phyloP scores from a whole-genome alignment of 192 early-diverging fungal genomes.

The Dispira parvispora region DNA sequence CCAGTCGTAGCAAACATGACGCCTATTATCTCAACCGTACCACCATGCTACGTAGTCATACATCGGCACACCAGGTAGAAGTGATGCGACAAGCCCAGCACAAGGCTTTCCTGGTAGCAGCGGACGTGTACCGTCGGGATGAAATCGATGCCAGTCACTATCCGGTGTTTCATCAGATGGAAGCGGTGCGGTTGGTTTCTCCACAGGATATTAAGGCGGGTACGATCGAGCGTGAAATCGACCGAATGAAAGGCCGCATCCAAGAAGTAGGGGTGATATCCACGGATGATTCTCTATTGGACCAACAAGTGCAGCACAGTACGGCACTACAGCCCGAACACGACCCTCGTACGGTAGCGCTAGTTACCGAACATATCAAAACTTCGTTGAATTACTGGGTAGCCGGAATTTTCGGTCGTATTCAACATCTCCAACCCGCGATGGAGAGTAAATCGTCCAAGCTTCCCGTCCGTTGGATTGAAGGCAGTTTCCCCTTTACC shows the following conservation, averaged over 20 bases:
- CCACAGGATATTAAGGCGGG: conserved; percentile 16
- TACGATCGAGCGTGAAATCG: conserved; percentile 8
- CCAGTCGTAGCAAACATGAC: conserved; percentile 62
- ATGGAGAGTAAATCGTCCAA: not conserved
- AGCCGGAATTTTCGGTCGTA: conserved; percentile 37
- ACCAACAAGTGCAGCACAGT: conserved; percentile 14
- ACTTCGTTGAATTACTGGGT: conserved; percentile 73
- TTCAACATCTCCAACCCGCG: not conserved
- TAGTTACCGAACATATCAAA: conserved; percentile 54
- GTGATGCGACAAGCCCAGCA: conserved; percentile 26
- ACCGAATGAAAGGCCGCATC: not conserved
- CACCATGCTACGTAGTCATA: conserved; percentile 77
- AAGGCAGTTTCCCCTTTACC: conserved; percentile 91
- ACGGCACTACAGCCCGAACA: conserved; percentile 42
- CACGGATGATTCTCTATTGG: conserved; percentile 14
- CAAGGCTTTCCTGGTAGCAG: conserved; percentile 65
- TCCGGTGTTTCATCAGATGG: conserved; percentile 98
- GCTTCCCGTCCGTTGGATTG: conserved; percentile 84
- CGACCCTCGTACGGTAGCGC: conserved; percentile 9
- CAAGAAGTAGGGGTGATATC: conserved; percentile 14
- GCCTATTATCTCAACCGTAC: conserved; percentile 82
- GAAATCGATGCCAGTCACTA: conserved; percentile 94
- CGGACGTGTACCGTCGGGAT: conserved; percentile 91
- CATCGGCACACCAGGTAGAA: conserved; percentile 86
- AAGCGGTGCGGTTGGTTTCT: conserved; percentile 55